Conservation (phyloP, 2,329 filamentous ascomycete genomes). For the Xylaria polymorpha region DNA sequence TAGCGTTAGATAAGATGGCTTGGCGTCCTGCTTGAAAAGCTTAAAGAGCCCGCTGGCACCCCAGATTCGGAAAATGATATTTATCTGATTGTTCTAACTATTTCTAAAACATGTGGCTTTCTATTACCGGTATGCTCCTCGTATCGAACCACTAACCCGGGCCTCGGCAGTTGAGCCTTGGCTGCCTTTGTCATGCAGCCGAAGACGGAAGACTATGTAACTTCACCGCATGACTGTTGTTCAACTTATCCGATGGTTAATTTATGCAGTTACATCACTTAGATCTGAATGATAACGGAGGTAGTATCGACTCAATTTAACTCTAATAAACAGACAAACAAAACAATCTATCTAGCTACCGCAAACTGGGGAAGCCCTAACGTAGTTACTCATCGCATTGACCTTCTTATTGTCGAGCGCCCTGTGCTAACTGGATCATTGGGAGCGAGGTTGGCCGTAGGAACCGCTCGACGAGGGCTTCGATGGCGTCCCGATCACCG, state of each 20-base stretch:
- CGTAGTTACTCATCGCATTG: not conserved
- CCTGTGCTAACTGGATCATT: not conserved
- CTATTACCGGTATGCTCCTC: conserved; percentile 7
- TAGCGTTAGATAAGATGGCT: not conserved
- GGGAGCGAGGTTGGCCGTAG: conserved; percentile 18
- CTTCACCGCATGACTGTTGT: not conserved
- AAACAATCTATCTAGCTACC: not conserved
- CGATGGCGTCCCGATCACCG: conserved; percentile 24
- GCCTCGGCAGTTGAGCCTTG: conserved; percentile 29
- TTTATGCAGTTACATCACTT: conserved; percentile 14
- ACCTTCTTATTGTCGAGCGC: not conserved
- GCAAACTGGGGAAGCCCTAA: conserved; percentile 29
- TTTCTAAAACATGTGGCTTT: conserved; percentile 3
- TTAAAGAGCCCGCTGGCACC: not conserved
- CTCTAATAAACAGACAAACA: not conserved
- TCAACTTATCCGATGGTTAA: conserved; percentile 17
- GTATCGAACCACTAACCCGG: conserved; percentile 19
- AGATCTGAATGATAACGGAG: conserved; percentile 3
- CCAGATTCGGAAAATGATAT: conserved; percentile 8
- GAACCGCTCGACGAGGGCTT: conserved; percentile 28
- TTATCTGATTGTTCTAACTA: not conserved
- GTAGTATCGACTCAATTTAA: conserved; percentile 23
- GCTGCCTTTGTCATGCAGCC: conserved; percentile 12
- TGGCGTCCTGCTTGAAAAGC: not conserved
- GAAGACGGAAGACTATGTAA: not conserved